Evolutionary conservation across 2,329 filamentous ascomycete species (phyloP).

Genomic region (Phyllosticta paracitricarpa): DNA sequence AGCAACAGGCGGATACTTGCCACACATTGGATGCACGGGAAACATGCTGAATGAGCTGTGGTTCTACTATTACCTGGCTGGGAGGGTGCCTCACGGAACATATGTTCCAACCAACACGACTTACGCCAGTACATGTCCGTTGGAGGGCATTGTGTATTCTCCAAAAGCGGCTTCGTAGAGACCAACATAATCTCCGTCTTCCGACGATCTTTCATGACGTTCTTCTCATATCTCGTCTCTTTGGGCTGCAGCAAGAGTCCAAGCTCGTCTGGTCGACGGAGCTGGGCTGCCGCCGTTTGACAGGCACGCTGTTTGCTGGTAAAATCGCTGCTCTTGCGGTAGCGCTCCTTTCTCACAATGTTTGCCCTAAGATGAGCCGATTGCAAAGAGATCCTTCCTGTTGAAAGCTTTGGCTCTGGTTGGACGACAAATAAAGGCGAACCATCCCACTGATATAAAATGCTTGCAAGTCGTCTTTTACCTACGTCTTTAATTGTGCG

Average conservation of each 20-base stretch:
- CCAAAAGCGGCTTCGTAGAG: slow-evolving; percentile 38
- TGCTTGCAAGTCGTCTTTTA: too few relatives aligned
- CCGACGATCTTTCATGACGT: neutral
- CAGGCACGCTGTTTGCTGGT: neutral
- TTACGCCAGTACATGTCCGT: slow-evolving; percentile 40
- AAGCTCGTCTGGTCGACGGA: neutral
- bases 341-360: too few relatives aligned
- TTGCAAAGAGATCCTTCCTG: too few relatives aligned
- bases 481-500: too few relatives aligned
- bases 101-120: slow-evolving; percentile 50
- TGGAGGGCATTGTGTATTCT: slow-evolving; percentile 53
- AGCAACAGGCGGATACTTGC: slow-evolving; percentile 42
- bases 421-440: too few relatives aligned
- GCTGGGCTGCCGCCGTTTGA: neutral
- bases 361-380: too few relatives aligned
- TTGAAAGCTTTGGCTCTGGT: too few relatives aligned
- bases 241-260: too few relatives aligned
- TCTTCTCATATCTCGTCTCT: neutral
- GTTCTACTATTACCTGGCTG: slow-evolving; percentile 55
- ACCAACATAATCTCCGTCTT: neutral
- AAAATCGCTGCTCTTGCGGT: too few relatives aligned
- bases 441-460: too few relatives aligned
- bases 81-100: slow-evolving; percentile 48
- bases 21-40: slow-evolving; percentile 48
- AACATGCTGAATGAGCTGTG: slow-evolving; percentile 44